Conservation (phyloP, 176 grass and related monocot species). For the Oryza nivara region DNA sequence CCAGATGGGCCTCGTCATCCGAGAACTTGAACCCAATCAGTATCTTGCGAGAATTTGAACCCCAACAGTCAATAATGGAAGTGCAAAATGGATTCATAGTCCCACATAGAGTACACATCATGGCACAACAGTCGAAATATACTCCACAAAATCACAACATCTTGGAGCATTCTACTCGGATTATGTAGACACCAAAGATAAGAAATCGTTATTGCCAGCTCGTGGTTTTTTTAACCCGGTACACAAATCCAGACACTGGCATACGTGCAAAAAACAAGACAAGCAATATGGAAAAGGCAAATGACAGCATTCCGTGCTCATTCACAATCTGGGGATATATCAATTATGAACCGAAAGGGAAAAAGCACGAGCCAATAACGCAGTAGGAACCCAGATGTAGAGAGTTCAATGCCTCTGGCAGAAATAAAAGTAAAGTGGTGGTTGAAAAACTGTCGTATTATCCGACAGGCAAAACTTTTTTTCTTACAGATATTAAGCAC, state of each 20-base stretch:
- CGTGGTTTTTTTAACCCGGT: no score
- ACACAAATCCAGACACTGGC: background rate
- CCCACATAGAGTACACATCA: background rate
- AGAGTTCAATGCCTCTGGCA: conserved; percentile 19
- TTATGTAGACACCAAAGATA: no score
- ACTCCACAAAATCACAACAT: background rate
- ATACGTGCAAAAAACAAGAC: background rate
- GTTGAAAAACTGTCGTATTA: conserved; percentile 30
- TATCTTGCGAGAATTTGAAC: background rate
- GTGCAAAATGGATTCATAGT: background rate
- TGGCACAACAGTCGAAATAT: background rate
- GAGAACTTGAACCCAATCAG: no score
- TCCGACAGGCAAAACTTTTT: conserved; percentile 26
- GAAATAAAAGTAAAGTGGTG: conserved; percentile 22
- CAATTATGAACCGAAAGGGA: background rate
- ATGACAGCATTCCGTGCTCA: background rate
- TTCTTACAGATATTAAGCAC: conserved; percentile 45
- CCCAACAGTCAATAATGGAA: background rate
- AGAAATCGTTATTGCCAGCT: no score
- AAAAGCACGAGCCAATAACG: conserved; percentile 20
- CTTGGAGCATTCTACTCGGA: no score
- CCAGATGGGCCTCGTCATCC: background rate
- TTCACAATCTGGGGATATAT: conserved; percentile 37
- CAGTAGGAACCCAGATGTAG: background rate
- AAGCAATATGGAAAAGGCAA: background rate